Evolutionary conservation across 768 basidiomycete genomes (phyloP), one percentile per base, ranked within the genome.

Genomic region (Dendrothele bispora): DNA sequence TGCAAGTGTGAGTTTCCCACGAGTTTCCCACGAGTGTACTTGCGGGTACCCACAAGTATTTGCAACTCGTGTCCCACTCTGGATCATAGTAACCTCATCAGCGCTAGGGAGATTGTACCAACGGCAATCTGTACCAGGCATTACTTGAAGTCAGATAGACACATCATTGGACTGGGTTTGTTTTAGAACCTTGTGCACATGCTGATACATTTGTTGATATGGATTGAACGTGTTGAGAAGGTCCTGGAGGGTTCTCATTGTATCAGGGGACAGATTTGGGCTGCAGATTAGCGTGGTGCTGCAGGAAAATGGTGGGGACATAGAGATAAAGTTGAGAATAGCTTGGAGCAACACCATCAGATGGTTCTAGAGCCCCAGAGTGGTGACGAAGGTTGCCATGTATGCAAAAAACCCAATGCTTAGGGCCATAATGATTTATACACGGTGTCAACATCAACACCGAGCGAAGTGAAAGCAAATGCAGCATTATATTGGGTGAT

Each of bases 21-120:
- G n/a, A n/a, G n/a, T n/a, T n/a, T n/a, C n/a, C n/a, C n/a, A n/a
- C n/a, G n/a, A n/a, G n/a, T n/a, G n/a, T n/a, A n/a, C n/a, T n/a
- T n/a, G n/a, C n/a, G n/a, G n/a, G n/a, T n/a, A n/a, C n/a, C n/a
- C n/a, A n/a, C n/a, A n/a, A n/a, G n/a, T n/a, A n/a, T n/a, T n/a
- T n/a, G n/a, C n/a, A n/a, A n/a, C n/a, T n/a, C n/a, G n/a, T n/a
- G n/a, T n/a, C n/a, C 61, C 67, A 43, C 70, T 68, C 21, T 77
- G 30, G 27, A 80, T 62, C 0, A 69, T 65, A 35, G 72, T 71
- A 44, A 79, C 60, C 39, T 77, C 73, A 49, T 67, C 55, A 1
- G 65, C 61, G 38, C 67, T 71, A 2, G 77, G 76, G 0, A 72
- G 48, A 53, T 79, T 78, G 43, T 80, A 75, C 11, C 62, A 43